Percentiles rank a stretch among this genome's conserved stretches.
Evolutionary conservation across 495 filamentous ascomycete genomes (phyloP).

Genomic region (Chaetomidium leptoderma): DNA sequence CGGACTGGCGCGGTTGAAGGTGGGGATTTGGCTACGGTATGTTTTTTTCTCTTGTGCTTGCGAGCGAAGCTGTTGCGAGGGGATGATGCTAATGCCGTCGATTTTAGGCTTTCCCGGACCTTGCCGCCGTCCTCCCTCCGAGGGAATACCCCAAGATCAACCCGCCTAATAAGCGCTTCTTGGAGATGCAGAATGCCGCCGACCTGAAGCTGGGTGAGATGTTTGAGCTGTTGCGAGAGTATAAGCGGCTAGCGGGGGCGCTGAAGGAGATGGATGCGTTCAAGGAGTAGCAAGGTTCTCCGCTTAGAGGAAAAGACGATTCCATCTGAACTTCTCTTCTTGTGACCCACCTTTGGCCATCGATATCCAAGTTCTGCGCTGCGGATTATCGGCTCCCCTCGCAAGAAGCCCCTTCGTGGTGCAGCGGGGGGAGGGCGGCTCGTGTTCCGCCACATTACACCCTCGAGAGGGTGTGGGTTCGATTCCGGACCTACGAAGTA

Average conservation of each 20-base stretch:
- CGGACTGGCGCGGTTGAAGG: slow-evolving; percentile 35
- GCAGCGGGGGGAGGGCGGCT: too few relatives aligned
- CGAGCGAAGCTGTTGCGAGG: too few relatives aligned
- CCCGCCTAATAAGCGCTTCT: slow-evolving; percentile 74
- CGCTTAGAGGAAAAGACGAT: too few relatives aligned
- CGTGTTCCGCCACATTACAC: too few relatives aligned
- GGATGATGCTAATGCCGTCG: too few relatives aligned
- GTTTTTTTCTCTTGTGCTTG: slow-evolving; percentile 18
- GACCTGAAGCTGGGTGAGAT: slow-evolving; percentile 83
- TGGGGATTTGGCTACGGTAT: slow-evolving; percentile 50
- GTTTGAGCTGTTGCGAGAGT: slow-evolving; percentile 76
- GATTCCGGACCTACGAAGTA: too few relatives aligned
- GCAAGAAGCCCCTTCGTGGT: too few relatives aligned
- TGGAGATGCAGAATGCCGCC: slow-evolving; percentile 69
- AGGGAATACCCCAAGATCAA: slow-evolving; percentile 54
- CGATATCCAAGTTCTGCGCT: too few relatives aligned
- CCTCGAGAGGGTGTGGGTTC: too few relatives aligned
- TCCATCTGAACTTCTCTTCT: too few relatives aligned
- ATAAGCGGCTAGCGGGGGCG: slow-evolving; percentile 71
- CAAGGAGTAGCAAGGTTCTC: slow-evolving; percentile 43
- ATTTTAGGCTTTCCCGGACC: slow-evolving; percentile 57
- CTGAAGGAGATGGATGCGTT: slow-evolving; percentile 59
- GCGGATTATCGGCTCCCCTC: too few relatives aligned
- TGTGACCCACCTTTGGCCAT: too few relatives aligned
- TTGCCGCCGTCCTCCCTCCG: slow-evolving; percentile 48